A percentile compares a stretch with the other conserved stretches of the same genome.
Conservation (phyloP, 1,284 basidiomycete genomes). For the Ceratobasidium sp. region DNA sequence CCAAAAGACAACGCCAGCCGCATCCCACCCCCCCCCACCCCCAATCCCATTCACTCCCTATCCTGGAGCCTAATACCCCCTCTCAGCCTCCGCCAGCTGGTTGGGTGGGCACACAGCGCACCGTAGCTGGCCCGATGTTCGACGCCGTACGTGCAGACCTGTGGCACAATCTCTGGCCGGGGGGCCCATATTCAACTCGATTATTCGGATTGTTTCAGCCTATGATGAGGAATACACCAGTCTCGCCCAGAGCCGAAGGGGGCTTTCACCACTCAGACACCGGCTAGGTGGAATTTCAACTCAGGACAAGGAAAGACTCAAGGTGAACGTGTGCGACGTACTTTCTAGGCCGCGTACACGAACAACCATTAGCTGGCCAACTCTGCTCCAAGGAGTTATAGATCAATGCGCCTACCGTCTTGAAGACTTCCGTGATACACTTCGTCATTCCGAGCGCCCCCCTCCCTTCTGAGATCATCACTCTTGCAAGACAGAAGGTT, state of each 20-base stretch:
- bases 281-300: conserved; percentile 45
- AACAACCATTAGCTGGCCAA: conserved; percentile 56
- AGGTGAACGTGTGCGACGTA: conserved; percentile 43
- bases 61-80: conserved; percentile 3
- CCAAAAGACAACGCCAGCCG: neutral
- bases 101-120: conserved; percentile 37
- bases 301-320: conserved; percentile 42
- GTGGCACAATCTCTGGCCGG: conserved; percentile 54
- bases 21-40: neutral
- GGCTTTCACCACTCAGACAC: conserved; percentile 49
- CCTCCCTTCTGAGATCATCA: conserved; percentile 34
- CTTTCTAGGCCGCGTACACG: conserved; percentile 41
- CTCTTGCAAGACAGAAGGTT: conserved; percentile 46
- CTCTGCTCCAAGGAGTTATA: conserved; percentile 52
- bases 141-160: conserved; percentile 50
- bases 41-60: neutral
- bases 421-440: conserved; percentile 51
- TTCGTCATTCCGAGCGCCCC: conserved; percentile 44
- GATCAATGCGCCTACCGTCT: conserved; percentile 55
- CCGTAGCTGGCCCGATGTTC: conserved; percentile 37
- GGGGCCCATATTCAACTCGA: conserved; percentile 54
- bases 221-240: conserved; percentile 54
- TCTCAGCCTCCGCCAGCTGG: conserved; percentile 20
- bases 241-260: conserved; percentile 47
- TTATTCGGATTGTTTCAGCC: conserved; percentile 53